Conservation (phyloP, 2,329 filamentous ascomycete genomes). For the Arthrobotrys iridis region DNA sequence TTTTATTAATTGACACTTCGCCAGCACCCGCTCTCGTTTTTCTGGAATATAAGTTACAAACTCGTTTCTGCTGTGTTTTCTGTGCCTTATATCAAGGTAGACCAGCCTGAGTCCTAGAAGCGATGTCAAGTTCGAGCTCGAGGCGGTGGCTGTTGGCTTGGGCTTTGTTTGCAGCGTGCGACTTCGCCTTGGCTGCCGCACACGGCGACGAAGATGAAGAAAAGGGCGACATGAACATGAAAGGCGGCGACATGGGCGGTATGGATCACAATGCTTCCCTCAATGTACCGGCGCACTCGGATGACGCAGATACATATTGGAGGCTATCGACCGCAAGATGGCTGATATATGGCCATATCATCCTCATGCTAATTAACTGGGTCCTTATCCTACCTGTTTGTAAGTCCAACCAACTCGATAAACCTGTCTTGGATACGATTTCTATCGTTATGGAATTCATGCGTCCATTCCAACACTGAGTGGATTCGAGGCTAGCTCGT, state of each 20-base stretch:
- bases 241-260: slow-evolving; percentile 9
- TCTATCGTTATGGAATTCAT: no score
- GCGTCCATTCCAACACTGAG: no score
- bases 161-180: slow-evolving; percentile 32
- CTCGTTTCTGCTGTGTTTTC: no score
- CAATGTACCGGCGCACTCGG: slow-evolving; percentile 36
- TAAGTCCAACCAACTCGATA: slow-evolving; percentile 63
- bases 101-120: background rate
- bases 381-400: slow-evolving; percentile 76
- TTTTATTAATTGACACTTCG: background rate
- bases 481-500: no score
- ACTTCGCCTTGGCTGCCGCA: slow-evolving; percentile 28
- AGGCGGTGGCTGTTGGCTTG: slow-evolving; percentile 48
- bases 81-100: no score
- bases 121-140: slow-evolving; percentile 38
- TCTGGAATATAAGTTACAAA: no score
- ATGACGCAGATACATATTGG: slow-evolving; percentile 51
- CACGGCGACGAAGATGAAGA: slow-evolving; percentile 36
- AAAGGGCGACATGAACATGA: background rate
- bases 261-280: slow-evolving; percentile 51
- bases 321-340: slow-evolving; percentile 54
- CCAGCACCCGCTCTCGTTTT: background rate
- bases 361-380: slow-evolving; percentile 77
- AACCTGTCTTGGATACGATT: no score
- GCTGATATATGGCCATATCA: slow-evolving; percentile 75